Conservation (phyloP, 148 eudicot genomes). For the Nepenthes mirabilis region DNA sequence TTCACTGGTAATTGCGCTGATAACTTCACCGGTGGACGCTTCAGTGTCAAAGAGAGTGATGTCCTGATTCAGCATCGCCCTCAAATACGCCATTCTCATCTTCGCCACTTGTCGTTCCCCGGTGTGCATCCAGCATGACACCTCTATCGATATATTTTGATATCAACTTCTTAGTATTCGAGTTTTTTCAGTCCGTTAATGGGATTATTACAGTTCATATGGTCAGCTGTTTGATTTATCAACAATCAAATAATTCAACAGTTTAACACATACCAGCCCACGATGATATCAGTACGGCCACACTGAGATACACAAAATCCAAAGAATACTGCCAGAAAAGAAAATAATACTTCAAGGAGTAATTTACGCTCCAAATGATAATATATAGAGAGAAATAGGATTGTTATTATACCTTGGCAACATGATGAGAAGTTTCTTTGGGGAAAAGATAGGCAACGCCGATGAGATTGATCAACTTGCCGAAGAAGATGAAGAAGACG, state of each 20-base stretch:
- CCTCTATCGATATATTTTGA: slow-evolving; percentile 26
- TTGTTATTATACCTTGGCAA: slow-evolving; percentile 46
- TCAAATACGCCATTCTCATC: slow-evolving; percentile 84
- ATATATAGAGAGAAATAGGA: background rate
- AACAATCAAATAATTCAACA: background rate
- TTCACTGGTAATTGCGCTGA: slow-evolving; percentile 75
- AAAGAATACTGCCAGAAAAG: slow-evolving; percentile 62
- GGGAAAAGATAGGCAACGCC: slow-evolving; percentile 89
- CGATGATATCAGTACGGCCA: slow-evolving; percentile 72
- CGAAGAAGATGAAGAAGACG: slow-evolving; percentile 89
- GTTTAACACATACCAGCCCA: slow-evolving; percentile 57
- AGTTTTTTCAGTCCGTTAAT: too few species aligned
- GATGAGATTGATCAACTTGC: slow-evolving; percentile 69
- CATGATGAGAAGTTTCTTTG: slow-evolving; percentile 66
- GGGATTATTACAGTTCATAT: too few species aligned
- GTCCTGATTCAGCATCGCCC: slow-evolving; percentile 78
- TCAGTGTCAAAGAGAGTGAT: slow-evolving; percentile 80
- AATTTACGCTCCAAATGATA: too few species aligned
- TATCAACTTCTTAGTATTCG: too few species aligned
- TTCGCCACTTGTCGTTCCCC: slow-evolving; percentile 96
- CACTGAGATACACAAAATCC: slow-evolving; percentile 92
- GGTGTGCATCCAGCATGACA: slow-evolving; percentile 90
- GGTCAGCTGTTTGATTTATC: background rate
- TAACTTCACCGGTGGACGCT: slow-evolving; percentile 85
- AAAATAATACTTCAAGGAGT: background rate